phyloP scores from a whole-genome alignment of 2,329 filamentous ascomycete species.

The Stagonosporopsis chrysanthemi region DNA sequence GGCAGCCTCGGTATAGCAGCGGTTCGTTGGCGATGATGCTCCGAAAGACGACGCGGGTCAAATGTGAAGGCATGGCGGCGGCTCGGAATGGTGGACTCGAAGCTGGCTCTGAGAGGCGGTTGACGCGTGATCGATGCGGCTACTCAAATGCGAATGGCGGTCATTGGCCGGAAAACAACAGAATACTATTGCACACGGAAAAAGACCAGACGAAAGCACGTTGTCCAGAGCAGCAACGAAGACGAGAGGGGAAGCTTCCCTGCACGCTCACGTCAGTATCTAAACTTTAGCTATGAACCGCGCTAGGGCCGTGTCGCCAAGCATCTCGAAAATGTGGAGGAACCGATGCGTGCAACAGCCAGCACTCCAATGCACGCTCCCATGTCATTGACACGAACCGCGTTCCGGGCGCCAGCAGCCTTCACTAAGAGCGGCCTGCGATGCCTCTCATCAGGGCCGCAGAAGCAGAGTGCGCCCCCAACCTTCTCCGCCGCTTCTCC shows the following conservation, averaged over 20 bases:
- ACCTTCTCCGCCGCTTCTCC: constrained; percentile 2
- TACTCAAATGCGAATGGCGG: constrained; percentile 8
- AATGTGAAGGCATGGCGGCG: constrained; percentile 63
- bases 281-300: constrained; percentile 6
- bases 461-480: constrained; percentile 28
- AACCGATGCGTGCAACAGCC: constrained; percentile 8
- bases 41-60: constrained; percentile 67
- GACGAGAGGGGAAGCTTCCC: constrained; percentile 19
- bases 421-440: constrained; percentile 25
- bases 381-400: constrained; percentile 35
- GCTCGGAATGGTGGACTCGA: constrained; percentile 13
- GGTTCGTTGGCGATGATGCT: constrained; percentile 62
- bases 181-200: constrained; percentile 22
- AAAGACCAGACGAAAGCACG: constrained; percentile 24
- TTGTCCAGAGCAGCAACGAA: constrained; percentile 13
- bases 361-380: constrained; percentile 15
- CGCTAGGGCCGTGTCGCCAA: constrained; percentile 5
- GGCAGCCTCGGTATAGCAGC: constrained; percentile 55
- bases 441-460: constrained; percentile 35
- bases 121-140: constrained; percentile 9
- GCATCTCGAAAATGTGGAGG: constrained; percentile 11
- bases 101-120: constrained; percentile 18
- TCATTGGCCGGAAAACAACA: constrained; percentile 25
- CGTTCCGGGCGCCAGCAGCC: constrained; percentile 21
- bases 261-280: constrained; percentile 8